Conservation (phyloP, 768 basidiomycete species). For the Mycena rosella region DNA sequence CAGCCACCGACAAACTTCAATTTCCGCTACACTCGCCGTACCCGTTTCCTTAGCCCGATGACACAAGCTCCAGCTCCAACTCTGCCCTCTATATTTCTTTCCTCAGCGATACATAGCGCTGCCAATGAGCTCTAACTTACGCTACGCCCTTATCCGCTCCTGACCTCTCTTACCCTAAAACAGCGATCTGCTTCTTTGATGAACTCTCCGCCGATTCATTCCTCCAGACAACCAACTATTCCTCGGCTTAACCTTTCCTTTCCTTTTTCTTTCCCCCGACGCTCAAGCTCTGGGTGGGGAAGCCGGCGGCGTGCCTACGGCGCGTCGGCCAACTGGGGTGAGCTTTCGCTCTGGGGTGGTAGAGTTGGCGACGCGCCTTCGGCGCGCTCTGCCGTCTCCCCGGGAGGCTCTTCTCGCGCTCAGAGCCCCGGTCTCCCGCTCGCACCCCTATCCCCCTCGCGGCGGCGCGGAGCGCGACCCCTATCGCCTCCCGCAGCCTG, state of each 20-base stretch:
- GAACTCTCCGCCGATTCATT: too few species aligned
- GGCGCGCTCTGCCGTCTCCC: background rate
- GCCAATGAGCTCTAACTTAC: background rate
- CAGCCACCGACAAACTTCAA: too few species aligned
- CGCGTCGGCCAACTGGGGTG: constrained; percentile 9
- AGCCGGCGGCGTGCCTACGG: background rate
- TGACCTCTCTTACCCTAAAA: too few species aligned
- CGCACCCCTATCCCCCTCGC: background rate
- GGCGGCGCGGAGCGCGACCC: background rate
- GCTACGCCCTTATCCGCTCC: too few species aligned
- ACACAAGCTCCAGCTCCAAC: too few species aligned
- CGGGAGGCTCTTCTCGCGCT: background rate
- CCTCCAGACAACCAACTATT: too few species aligned
- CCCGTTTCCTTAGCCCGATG: too few species aligned
- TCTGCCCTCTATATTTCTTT: too few species aligned
- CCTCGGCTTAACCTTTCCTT: too few species aligned
- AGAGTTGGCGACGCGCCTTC: constrained; percentile 7
- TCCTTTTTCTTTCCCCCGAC: background rate
- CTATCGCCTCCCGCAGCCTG: constrained; percentile 1
- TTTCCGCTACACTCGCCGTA: too few species aligned
- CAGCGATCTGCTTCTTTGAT: too few species aligned
- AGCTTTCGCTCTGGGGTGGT: constrained; percentile 16
- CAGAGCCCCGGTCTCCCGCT: background rate
- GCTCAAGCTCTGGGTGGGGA: background rate
- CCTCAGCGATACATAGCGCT: background rate